Evolutionary conservation across 2,329 filamentous ascomycete genomes (phyloP).

Genomic region (Cytospora chrysosperma): DNA sequence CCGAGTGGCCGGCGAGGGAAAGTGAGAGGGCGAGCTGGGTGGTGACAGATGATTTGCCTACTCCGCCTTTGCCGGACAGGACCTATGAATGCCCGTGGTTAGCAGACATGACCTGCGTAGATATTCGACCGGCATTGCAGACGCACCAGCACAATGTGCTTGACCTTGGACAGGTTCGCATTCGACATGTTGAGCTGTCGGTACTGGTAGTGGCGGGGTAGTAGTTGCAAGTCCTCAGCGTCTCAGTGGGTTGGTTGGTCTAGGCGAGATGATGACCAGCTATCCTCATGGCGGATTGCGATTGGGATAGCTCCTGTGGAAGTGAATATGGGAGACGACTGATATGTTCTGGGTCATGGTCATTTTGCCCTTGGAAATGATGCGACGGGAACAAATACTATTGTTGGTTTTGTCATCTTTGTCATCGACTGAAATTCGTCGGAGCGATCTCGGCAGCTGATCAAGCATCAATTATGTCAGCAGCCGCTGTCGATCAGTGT

Average conservation of each 20-base stretch:
- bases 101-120: neutral
- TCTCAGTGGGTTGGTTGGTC: neutral
- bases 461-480: conserved; percentile 15
- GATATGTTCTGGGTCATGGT: neutral
- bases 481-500: neutral
- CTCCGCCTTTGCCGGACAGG: conserved; percentile 95
- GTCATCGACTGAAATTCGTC: conserved; percentile 14
- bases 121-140: neutral
- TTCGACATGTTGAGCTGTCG: conserved; percentile 51
- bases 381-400: neutral
- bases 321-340: neutral
- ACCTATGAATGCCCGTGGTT: conserved; percentile 45
- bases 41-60: conserved; percentile 97
- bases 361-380: conserved; percentile 12
- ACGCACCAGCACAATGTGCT: conserved; percentile 69
- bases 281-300: neutral
- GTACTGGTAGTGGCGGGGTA: neutral
- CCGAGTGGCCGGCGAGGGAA: conserved; percentile 78
- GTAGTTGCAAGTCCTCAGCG: neutral
- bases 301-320: neutral
- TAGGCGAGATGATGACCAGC: neutral
- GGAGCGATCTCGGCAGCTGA: conserved; percentile 24
- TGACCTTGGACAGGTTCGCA: conserved; percentile 58
- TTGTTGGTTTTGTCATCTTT: conserved; percentile 11
- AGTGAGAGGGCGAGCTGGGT: conserved; percentile 92